Conservation (phyloP, 805 yeast species). For the Nakazawaea molendinolei region DNA sequence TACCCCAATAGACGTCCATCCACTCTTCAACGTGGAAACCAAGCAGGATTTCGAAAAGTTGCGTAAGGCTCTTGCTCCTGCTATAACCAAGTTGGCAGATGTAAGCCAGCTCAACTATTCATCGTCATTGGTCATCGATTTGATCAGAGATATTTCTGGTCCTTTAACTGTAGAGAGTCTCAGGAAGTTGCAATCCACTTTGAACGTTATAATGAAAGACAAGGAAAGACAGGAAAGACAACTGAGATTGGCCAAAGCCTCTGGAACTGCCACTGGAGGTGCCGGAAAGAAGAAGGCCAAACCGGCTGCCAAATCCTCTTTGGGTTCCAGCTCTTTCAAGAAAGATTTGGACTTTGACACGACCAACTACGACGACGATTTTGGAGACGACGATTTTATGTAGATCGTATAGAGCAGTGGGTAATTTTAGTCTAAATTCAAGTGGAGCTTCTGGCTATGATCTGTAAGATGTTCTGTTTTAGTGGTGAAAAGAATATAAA, state of each 20-base stretch:
- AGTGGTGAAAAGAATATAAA: no score
- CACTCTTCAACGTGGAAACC: conserved; percentile 77
- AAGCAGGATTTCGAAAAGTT: conserved; percentile 76
- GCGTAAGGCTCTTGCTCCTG: conserved; percentile 62
- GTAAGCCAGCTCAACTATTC: conserved; percentile 63
- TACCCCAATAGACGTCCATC: conserved; percentile 65
- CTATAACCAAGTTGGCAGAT: conserved; percentile 53
- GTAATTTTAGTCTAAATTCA: no score
- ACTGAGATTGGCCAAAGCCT: conserved; percentile 72
- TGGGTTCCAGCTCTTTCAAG: conserved; percentile 47
- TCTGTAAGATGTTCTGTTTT: no score
- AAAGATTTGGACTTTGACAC: conserved; percentile 58
- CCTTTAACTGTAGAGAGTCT: conserved; percentile 80
- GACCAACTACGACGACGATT: conserved; percentile 48
- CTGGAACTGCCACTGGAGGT: conserved; percentile 85
- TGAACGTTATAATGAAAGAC: conserved; percentile 74
- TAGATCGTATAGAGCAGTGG: no score
- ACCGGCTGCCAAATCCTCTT: conserved; percentile 59
- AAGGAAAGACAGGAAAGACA: conserved; percentile 88
- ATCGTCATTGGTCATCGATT: conserved; percentile 72
- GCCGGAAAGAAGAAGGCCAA: conserved; percentile 94
- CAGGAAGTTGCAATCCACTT: conserved; percentile 78
- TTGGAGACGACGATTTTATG: conserved; percentile 82
- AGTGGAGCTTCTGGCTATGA: no score
- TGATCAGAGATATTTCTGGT: conserved; percentile 74